Percentiles rank a stretch among this genome's conserved stretches.
These are phyloP conservation scores for Geotrichum macrosporum DNA, from an alignment of 1,139 yeast species.

Conservation along the genomic window DNA sequence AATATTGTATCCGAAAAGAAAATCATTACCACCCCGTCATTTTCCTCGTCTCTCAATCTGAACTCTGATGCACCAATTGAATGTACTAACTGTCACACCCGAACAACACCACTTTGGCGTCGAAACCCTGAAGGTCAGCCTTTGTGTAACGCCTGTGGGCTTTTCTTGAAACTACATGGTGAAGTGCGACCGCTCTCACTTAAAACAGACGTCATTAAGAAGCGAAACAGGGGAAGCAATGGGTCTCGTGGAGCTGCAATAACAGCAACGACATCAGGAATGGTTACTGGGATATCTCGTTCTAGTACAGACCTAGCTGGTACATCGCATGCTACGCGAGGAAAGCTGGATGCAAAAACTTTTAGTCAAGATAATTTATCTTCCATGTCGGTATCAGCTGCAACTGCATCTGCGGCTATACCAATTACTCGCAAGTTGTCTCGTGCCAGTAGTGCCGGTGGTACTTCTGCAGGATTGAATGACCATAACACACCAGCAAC, in stretches of 20 bases:
- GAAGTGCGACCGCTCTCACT: conserved; percentile 82
- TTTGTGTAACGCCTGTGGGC: conserved; percentile 87
- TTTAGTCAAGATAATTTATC: conserved; percentile 3
- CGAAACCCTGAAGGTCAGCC: conserved; percentile 88
- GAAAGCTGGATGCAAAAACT: conserved; percentile 3
- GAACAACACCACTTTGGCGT: conserved; percentile 90
- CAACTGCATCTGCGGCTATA: conserved; percentile 10
- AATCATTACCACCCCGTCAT: conserved; percentile 1
- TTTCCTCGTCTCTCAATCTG: conserved; percentile 16
- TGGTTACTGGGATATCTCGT: too few relatives aligned
- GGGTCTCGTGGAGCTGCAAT: background rate
- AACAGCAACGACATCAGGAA: too few relatives aligned
- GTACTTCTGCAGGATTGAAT: background rate
- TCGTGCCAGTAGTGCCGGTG: background rate
- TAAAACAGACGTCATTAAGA: conserved; percentile 86
- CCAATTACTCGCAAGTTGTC: background rate
- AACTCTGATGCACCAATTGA: conserved; percentile 27
- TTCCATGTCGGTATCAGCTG: conserved; percentile 8
- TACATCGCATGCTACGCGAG: conserved; percentile 8
- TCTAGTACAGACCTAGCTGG: background rate
- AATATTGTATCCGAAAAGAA: conserved; percentile 5
- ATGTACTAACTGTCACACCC: conserved; percentile 85
- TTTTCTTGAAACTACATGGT: conserved; percentile 82
- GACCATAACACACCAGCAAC: background rate
- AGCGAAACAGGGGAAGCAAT: conserved; percentile 43